A percentile compares a stretch with the other conserved stretches of the same genome.
Conservation (phyloP, 352 stramenopile genomes). For the Phytophthora cactorum region DNA sequence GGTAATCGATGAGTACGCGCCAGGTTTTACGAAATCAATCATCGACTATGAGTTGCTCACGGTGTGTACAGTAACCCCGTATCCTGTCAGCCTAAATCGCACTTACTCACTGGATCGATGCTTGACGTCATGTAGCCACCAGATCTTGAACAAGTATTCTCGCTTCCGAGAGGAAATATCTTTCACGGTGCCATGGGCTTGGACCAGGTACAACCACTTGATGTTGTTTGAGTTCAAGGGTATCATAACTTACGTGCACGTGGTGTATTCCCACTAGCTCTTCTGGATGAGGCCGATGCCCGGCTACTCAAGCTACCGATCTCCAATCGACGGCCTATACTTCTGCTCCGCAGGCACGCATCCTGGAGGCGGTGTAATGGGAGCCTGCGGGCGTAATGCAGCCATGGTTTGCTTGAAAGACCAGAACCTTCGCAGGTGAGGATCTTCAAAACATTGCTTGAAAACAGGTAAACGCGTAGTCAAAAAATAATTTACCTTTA, state of each 20-base stretch:
- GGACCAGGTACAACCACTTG: constrained; percentile 63
- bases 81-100: not conserved
- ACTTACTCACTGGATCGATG: not conserved
- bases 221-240: not conserved
- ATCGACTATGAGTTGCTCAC: constrained; percentile 89
- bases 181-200: constrained; percentile 91
- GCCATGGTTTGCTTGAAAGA: constrained; percentile 79
- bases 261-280: constrained; percentile 45
- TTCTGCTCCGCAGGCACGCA: constrained; percentile 87
- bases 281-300: constrained; percentile 89
- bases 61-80: constrained; percentile 33
- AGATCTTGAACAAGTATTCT: constrained; percentile 90
- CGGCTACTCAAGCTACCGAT: constrained; percentile 86
- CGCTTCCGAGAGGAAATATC: constrained; percentile 88
- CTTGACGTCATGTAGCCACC: constrained; percentile 53
- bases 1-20: constrained; percentile 87
- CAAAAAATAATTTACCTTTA: constrained; percentile 49
- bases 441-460: not conserved
- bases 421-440: constrained; percentile 16
- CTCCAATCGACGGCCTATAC: constrained; percentile 84
- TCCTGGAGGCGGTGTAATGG: constrained; percentile 92
- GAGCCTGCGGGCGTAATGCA: constrained; percentile 85
- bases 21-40: constrained; percentile 85
- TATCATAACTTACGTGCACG: not conserved
- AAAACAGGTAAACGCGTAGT: constrained; percentile 13